phyloP scores from a whole-genome alignment of 2,329 filamentous ascomycete species.

The Aspergillus ruber region DNA sequence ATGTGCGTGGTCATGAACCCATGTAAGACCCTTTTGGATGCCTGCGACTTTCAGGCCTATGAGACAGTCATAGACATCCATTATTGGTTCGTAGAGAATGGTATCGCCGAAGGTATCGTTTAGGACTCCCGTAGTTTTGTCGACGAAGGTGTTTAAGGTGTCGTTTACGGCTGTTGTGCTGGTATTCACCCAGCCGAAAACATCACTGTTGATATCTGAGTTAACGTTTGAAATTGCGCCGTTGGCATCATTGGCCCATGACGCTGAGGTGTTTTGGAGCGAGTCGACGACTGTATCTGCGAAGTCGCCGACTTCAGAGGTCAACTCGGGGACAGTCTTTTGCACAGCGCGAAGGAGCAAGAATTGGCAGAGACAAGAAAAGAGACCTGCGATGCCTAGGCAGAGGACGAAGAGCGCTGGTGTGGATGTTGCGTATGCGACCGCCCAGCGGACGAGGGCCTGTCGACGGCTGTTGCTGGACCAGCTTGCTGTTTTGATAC shows the following conservation, averaged over 20 bases:
- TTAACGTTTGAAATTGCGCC: conserved; percentile 59
- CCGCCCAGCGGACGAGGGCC: conserved; percentile 70
- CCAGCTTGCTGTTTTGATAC: conserved; percentile 61
- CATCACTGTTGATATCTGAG: conserved; percentile 69
- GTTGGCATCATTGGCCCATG: conserved; percentile 75
- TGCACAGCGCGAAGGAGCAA: conserved; percentile 68
- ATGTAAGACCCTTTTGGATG: conserved; percentile 83
- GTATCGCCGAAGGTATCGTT: conserved; percentile 76
- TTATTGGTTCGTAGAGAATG: conserved; percentile 68
- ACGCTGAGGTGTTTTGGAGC: conserved; percentile 64
- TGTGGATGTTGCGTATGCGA: conserved; percentile 80
- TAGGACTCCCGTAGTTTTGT: conserved; percentile 67
- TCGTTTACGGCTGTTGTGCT: conserved; percentile 76
- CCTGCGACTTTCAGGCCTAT: conserved; percentile 78
- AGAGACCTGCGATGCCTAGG: conserved; percentile 72
- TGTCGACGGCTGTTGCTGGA: conserved; percentile 60
- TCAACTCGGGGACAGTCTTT: conserved; percentile 68
- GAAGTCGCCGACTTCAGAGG: conserved; percentile 69
- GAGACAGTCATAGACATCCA: conserved; percentile 77
- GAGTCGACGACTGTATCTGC: conserved; percentile 68
- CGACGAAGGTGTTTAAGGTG: conserved; percentile 76
- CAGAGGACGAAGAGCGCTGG: conserved; percentile 81
- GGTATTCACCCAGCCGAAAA: conserved; percentile 81
- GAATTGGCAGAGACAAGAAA: conserved; percentile 76
- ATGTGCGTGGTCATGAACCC: conserved; percentile 82